Base-by-base conservation (phyloP, 176 grass and related monocot species). In the Secale cereale region DNA sequence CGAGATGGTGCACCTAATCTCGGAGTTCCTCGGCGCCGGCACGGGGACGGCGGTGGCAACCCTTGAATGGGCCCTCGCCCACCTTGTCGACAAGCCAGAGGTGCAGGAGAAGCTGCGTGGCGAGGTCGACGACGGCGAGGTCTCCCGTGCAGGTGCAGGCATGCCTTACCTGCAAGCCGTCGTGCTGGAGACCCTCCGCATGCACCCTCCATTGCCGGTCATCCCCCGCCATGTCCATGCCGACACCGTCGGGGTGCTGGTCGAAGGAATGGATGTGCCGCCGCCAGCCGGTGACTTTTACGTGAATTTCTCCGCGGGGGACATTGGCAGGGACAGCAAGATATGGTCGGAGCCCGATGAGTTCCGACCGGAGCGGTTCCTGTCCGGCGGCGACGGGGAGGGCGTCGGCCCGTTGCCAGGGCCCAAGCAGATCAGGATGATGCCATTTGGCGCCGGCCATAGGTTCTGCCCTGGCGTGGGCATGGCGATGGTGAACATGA, bases 391-490 rank as follows among this genome's bases (percentile, higher is more conserved):
- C n/a, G n/a, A n/a, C n/a, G n/a, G n/a, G n/a, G n/a, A n/a, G n/a
- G n/a, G n/a, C n/a, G 62, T 80, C 0, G 27, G 78, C 10, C 23
- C 35, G 0, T 2, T 61, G 4, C 81, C 81, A 1, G 81, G 81
- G 2, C 6, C 33, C 10, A 74, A 45, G 82, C 37, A 80, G 78
- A 81, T 65, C 39, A 81, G 28, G 78, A 67, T 81, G 78, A 14
- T 81, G 78, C 62, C 78, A 10, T 81, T 81, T 17, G 78, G 78
- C 17, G 78, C 41, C 4, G 78, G 62, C 5, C 25, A 27, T 6
- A 66, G 78, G 63, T 9, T 1, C 6, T 81, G 78, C 19, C 78
- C 78, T 9, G 3, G 64, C 78, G 63, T 9, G 3, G 64, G 29
- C 3, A 1, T 81, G 43, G 43, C 28, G 14, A 81, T 81, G 79